Percentiles rank a stretch among this genome's conserved stretches.
These are phyloP conservation scores for Cryphonectria nitschkei DNA, from an alignment of 2,329 filamentous ascomycete genomes.

Conservation along the genomic window DNA sequence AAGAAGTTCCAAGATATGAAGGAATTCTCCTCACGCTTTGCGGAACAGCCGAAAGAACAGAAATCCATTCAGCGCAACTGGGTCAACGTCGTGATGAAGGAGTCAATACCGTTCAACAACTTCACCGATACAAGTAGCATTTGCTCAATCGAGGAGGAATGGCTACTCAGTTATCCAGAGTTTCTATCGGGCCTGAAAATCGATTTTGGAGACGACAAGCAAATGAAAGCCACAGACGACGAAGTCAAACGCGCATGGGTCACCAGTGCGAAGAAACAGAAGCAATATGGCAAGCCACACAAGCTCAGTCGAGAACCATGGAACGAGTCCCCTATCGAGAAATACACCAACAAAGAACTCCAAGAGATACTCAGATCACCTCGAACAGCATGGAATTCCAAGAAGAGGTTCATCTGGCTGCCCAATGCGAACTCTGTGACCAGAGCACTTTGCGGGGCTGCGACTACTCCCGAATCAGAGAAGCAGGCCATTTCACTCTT, in stretches of 20 bases:
- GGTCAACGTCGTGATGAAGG: not conserved
- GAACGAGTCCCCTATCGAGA: not conserved
- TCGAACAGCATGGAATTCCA: slow-evolving; percentile 2
- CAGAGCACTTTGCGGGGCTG: not conserved
- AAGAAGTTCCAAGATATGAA: no score
- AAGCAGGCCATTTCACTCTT: not conserved
- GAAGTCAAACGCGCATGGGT: not conserved
- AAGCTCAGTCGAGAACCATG: not conserved
- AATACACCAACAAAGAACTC: not conserved
- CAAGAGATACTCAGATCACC: not conserved
- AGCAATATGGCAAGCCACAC: slow-evolving; percentile 4
- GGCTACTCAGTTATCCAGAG: slow-evolving; percentile 8
- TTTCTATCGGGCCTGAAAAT: not conserved
- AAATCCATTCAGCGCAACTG: not conserved
- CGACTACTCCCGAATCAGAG: not conserved
- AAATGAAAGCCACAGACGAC: not conserved
- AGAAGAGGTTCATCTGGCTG: slow-evolving; percentile 11
- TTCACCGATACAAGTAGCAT: slow-evolving; percentile 3
- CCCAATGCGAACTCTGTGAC: not conserved
- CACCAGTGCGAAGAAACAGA: not conserved
- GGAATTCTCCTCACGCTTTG: not conserved
- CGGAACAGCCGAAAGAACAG: not conserved
- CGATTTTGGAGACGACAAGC: not conserved
- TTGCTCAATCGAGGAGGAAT: slow-evolving; percentile 11
- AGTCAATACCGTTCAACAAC: slow-evolving; percentile 8